Evolutionary conservation across 1,139 yeast genomes (phyloP).

Genomic region (Keqinozyma sinolaborantium): DNA sequence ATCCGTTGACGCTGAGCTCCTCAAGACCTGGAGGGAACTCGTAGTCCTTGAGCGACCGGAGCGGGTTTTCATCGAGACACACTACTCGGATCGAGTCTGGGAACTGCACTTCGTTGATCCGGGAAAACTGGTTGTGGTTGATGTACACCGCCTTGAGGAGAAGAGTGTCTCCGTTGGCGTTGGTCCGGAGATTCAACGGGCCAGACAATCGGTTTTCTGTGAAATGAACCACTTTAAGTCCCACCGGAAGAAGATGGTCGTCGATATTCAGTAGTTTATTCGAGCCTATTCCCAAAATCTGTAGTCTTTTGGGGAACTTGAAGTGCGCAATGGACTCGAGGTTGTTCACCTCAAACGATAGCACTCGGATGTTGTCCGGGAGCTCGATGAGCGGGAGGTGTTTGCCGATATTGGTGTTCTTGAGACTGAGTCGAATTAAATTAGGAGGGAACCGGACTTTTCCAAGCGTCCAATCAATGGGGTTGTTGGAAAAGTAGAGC

Average conservation of each 20-base stretch:
- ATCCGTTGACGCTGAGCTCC: conserved; percentile 21
- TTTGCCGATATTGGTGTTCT: conserved; percentile 16
- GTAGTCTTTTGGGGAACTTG: conserved; percentile 15
- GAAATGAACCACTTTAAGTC: conserved; percentile 15
- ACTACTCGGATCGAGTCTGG: conserved; percentile 14
- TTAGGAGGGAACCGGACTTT: conserved; percentile 11
- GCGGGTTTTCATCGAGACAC: conserved; percentile 19
- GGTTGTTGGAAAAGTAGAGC: conserved; percentile 19
- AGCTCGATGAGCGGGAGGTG: conserved; percentile 11
- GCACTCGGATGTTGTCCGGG: conserved; percentile 14
- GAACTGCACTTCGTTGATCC: conserved; percentile 12
- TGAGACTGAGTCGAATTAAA: conserved; percentile 13
- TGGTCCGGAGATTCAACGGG: conserved; percentile 14
- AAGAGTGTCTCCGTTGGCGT: conserved; percentile 12
- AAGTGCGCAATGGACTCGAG: conserved; percentile 15
- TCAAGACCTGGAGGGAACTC: conserved; percentile 11
- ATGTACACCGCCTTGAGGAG: conserved; percentile 16
- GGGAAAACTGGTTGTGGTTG: conserved; percentile 14
- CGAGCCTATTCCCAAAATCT: conserved; percentile 20
- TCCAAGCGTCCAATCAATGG: conserved; percentile 17
- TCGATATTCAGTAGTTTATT: conserved; percentile 12
- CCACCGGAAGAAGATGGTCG: conserved; percentile 14
- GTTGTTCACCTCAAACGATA: conserved; percentile 21
- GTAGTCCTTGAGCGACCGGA: conserved; percentile 9
- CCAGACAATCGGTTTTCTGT: conserved; percentile 18